Base-by-base conservation (phyloP, 73 alveolate species). In the Paramecium pentaurelia region DNA sequence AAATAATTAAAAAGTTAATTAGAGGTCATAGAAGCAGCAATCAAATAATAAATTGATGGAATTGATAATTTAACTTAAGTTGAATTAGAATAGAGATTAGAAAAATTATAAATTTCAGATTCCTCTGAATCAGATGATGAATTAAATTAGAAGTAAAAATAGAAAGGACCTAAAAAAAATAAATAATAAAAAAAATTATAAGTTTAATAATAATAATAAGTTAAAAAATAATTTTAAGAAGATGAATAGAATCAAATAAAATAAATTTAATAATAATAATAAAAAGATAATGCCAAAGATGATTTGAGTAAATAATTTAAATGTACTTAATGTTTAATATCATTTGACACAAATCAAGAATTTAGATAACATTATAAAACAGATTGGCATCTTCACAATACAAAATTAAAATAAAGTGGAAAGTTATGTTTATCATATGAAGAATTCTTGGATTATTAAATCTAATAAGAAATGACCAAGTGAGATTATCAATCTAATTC, bases 311-410 rank as follows among this genome's bases (percentile, higher is more conserved):
- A 54, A 10, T 68, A 70, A 58, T 60, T 64, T 40, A 68, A 75
- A 45, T 94, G 97, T 60, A 49, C 97, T 8, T 77, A 95, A 8
- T 94, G 97, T 42, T 34, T 18, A 12, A 80, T 89, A 1, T 75
- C 54, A 2, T 94, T 92, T 73, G 94, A 84, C 16, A 86, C 94
- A 16, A 86, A 94, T 22, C 92, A 70, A 22, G 94, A 92, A 92
- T 92, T 86, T 60, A 86, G 96, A 93, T 47, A 92, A 9, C 98
- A 96, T 92, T 95, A 85, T 60, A 95, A 95, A 68, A 88, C 97
- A 10, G 96, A 95, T 8, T 96, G 98, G 98, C 98, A 96, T 86
- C 36, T 37, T 2, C 42, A 73, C 22, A 94, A 94, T 77, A 71
- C 68, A 0, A 94, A 94, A 51, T 25, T 93, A 44, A 94, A 94